phyloP scores from a whole-genome alignment of 2,329 filamentous ascomycete species.

The Xylariaceae sp. region DNA sequence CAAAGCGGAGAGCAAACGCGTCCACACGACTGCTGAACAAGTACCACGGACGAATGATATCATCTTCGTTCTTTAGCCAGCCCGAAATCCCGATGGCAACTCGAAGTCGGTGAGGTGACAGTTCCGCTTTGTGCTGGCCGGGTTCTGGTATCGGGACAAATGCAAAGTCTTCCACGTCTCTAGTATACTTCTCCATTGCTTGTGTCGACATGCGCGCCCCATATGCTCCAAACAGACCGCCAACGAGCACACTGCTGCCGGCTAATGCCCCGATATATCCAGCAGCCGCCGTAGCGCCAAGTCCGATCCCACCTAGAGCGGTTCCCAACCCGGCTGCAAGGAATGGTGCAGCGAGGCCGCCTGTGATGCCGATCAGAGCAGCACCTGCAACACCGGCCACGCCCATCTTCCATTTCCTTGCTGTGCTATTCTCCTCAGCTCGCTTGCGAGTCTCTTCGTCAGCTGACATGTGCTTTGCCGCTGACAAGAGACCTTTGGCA shows the following conservation, averaged over 20 bases:
- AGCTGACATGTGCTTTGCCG: slow-evolving; percentile 60
- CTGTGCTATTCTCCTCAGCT: slow-evolving; percentile 55
- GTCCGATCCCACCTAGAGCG: slow-evolving; percentile 69
- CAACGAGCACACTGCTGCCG: slow-evolving; percentile 72
- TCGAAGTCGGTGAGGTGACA: slow-evolving; percentile 62
- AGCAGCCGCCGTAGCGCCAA: slow-evolving; percentile 74
- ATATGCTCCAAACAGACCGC: slow-evolving; percentile 83
- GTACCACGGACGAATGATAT: slow-evolving; percentile 72
- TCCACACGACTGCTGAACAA: slow-evolving; percentile 65
- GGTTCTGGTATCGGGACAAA: slow-evolving; percentile 64
- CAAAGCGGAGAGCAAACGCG: slow-evolving; percentile 78
- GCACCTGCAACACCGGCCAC: slow-evolving; percentile 36
- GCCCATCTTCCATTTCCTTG: slow-evolving; percentile 68
- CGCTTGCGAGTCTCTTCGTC: slow-evolving; percentile 60
- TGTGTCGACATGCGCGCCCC: slow-evolving; percentile 75
- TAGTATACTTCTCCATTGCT: slow-evolving; percentile 80
- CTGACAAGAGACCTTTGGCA: slow-evolving; percentile 67
- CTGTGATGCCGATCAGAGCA: slow-evolving; percentile 66
- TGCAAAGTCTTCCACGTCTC: slow-evolving; percentile 83
- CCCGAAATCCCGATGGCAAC: slow-evolving; percentile 79
- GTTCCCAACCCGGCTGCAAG: slow-evolving; percentile 75
- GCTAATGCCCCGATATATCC: slow-evolving; percentile 76
- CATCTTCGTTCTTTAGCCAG: slow-evolving; percentile 68
- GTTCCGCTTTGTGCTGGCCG: slow-evolving; percentile 31
- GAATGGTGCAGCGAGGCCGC: slow-evolving; percentile 71